Evolutionary conservation across 2,329 filamentous ascomycete genomes (phyloP), one percentile per base, ranked within the genome.

Genomic region (Aspergillus quadrilineatus): DNA sequence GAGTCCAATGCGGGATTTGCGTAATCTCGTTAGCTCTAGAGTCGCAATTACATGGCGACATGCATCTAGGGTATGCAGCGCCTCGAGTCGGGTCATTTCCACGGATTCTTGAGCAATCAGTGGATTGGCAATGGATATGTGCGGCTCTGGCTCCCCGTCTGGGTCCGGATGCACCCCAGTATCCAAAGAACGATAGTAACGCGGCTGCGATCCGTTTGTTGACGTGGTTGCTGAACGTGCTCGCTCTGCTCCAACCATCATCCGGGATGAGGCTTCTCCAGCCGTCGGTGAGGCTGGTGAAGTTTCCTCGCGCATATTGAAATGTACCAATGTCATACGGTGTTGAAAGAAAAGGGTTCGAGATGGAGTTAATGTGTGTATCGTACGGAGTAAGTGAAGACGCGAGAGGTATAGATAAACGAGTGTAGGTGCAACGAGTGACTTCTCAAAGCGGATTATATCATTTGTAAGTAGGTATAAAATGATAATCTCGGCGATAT

Each of bases 21-120:
- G 60, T 52, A 72, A 65, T 14, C 69, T 67, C 1, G 63, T 69
- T 17, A 70, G 30, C 48, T 72, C 69, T 6, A 70, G 65, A 4
- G 57, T 59, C 6, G 65, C 57, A 41, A 71, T 66, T 44, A 67
- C 60, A 22, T 62, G 59, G 30, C 67, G 67, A 55, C 68, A 71
- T 28, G 62, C 60, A 6, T 50, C 42, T 17, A 72, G 65, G 7
- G 68, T 65, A 12, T 65, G 52, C 8, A 65, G 50, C 12, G 66
- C 67, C 37, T 62, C 60, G 6, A 55, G 49, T 22, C 67, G 66
- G 5, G 63, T 62, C 39, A 63, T 52, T 45, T 63, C 48, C 14
- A 65, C 45, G 6, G 61, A 48, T 22, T 43, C 10, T 37, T 36
- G 53, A n/a, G 9, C 14, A 37, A 43, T 29, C 4, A 30, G 22